Conservation (phyloP, 2,329 filamentous ascomycete species). For the Metarhizium guizhouense region DNA sequence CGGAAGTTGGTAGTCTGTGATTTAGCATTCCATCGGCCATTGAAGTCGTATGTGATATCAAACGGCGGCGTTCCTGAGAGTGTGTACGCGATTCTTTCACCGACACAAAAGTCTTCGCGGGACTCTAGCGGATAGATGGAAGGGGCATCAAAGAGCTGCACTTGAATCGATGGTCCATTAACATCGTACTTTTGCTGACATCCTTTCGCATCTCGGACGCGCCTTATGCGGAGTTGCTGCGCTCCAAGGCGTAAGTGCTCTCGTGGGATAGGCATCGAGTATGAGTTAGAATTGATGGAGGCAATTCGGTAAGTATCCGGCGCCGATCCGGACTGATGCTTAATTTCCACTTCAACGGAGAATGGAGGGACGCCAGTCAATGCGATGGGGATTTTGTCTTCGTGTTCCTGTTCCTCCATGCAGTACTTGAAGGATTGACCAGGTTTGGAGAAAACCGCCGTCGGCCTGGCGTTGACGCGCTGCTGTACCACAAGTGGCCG, state of each 20-base stretch:
- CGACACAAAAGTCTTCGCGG: conserved; percentile 84
- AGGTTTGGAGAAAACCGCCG: conserved; percentile 72
- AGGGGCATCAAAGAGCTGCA: conserved; percentile 88
- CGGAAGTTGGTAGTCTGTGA: conserved; percentile 77
- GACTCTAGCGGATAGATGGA: conserved; percentile 83
- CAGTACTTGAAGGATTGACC: conserved; percentile 96
- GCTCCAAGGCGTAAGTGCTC: conserved; percentile 79
- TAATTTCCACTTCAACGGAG: conserved; percentile 83
- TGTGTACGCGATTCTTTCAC: conserved; percentile 87
- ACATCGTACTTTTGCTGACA: conserved; percentile 72
- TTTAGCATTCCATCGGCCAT: conserved; percentile 71
- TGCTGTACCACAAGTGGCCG: conserved; percentile 66
- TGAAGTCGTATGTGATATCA: conserved; percentile 85
- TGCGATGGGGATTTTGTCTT: conserved; percentile 81
- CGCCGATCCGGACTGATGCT: conserved; percentile 72
- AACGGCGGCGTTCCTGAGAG: conserved; percentile 88
- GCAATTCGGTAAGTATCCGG: conserved; percentile 76
- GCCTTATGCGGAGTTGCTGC: conserved; percentile 80
- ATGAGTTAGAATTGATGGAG: conserved; percentile 64
- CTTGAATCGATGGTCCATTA: conserved; percentile 69
- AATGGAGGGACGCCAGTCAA: conserved; percentile 82
- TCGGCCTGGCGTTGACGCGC: conserved; percentile 73
- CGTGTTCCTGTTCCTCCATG: conserved; percentile 69
- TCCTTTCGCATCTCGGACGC: conserved; percentile 77
- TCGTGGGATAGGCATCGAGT: conserved; percentile 77